phyloP scores from a whole-genome alignment of 2,329 filamentous ascomycete genomes.

The Leptographium radiaticola region DNA sequence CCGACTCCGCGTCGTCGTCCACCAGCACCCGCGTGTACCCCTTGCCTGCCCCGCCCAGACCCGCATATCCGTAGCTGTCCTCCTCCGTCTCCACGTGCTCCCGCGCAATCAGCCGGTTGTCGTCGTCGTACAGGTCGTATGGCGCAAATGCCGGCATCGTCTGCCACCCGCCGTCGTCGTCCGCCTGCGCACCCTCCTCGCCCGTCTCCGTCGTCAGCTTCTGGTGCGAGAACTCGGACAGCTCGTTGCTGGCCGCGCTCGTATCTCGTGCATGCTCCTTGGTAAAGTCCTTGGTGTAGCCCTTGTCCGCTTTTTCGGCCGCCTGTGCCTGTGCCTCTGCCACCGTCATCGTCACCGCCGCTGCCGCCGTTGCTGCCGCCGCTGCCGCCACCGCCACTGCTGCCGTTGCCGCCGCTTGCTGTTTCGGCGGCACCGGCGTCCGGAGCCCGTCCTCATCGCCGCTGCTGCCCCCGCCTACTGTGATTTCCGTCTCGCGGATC shows the following conservation, averaged over 20 bases:
- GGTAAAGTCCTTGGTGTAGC: constrained; percentile 11
- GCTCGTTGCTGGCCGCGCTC: constrained; percentile 25
- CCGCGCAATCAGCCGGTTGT: constrained; percentile 72
- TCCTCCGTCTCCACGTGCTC: constrained; percentile 62
- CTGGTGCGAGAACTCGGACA: constrained; percentile 90
- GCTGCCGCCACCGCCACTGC: background rate
- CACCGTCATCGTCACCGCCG: too few species aligned
- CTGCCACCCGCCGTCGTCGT: constrained; percentile 71
- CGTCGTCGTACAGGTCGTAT: constrained; percentile 92
- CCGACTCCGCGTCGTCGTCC: constrained; percentile 87
- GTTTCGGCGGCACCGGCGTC: constrained; percentile 14
- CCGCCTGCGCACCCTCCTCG: constrained; percentile 35
- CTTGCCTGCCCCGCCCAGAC: constrained; percentile 78
- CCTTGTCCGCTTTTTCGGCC: background rate
- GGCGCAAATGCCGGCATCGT: constrained; percentile 86
- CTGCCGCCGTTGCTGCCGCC: too few species aligned
- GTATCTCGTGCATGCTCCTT: constrained; percentile 23
- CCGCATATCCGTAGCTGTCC: constrained; percentile 54
- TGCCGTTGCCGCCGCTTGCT: background rate
- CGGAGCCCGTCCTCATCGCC: constrained; percentile 12
- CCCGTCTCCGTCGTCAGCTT: constrained; percentile 43
- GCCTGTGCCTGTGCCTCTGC: background rate
- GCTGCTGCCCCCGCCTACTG: background rate
- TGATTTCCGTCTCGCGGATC: background rate
- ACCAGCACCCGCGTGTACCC: constrained; percentile 92